phyloP scores from a whole-genome alignment of 1,284 basidiomycete species.

The Malassezia sp. region DNA sequence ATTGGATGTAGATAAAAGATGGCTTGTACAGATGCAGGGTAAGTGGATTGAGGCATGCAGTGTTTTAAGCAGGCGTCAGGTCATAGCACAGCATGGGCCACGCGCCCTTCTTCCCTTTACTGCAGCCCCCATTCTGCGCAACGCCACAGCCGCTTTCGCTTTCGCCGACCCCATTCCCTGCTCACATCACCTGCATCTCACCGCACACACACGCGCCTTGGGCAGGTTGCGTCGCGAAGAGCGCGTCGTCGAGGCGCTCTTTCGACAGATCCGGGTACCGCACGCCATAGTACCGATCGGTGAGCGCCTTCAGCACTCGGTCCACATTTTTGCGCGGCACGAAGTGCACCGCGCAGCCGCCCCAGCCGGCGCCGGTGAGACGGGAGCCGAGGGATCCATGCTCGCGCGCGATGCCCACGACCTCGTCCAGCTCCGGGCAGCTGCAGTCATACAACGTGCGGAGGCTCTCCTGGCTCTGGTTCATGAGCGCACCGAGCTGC shows the following conservation, averaged over 20 bases:
- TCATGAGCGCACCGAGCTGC: conserved; percentile 33
- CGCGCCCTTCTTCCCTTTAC: no score
- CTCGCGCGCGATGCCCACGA: conserved; percentile 31
- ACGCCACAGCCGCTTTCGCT: no score
- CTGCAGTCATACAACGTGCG: conserved; percentile 32
- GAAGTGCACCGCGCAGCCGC: conserved; percentile 40
- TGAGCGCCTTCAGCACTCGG: conserved; percentile 25
- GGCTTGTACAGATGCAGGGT: no score
- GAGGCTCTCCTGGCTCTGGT: conserved; percentile 33
- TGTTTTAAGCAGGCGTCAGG: no score
- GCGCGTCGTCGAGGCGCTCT: conserved; percentile 24
- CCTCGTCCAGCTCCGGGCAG: conserved; percentile 34
- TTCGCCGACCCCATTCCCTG: no score
- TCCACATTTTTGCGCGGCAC: conserved; percentile 32
- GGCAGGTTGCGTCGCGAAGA: conserved; percentile 39
- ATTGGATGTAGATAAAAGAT: no score
- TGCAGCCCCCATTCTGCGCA: no score
- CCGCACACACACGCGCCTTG: conserved; percentile 32
- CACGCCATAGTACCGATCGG: conserved; percentile 24
- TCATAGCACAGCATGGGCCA: no score
- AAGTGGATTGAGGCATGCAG: no score
- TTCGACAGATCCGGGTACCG: conserved; percentile 23
- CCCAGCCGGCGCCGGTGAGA: conserved; percentile 43
- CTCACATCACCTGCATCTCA: neutral
- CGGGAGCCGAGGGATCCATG: conserved; percentile 37